phyloP scores from a whole-genome alignment of 495 filamentous ascomycete genomes.

The Paragyromitra xinjiangensis region DNA sequence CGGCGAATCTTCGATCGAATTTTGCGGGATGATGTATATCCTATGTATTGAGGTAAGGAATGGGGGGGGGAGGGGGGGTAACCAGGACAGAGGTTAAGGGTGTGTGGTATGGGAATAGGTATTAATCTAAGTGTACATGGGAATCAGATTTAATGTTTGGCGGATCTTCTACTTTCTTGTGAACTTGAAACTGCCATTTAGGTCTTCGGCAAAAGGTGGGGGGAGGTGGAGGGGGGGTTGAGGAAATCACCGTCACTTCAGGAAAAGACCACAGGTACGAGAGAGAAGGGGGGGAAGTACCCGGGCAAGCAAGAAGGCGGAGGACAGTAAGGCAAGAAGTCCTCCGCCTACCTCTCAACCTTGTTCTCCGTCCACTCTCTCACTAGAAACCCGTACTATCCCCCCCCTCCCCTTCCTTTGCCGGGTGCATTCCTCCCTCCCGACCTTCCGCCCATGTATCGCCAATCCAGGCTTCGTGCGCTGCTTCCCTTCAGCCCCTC shows the following conservation, averaged over 20 bases:
- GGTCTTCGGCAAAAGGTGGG: conserved; percentile 53
- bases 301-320: conserved; percentile 27
- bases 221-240: conserved; percentile 26
- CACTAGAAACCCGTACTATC: conserved; percentile 29
- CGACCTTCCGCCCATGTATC: conserved; percentile 48
- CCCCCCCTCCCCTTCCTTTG: conserved; percentile 39
- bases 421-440: conserved; percentile 51
- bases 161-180: conserved; percentile 48
- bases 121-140: conserved; percentile 40
- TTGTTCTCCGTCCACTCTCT: conserved; percentile 32
- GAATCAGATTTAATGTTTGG: conserved; percentile 52
- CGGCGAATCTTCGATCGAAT: conserved; percentile 57
- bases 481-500: conserved; percentile 55
- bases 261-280: conserved; percentile 33
- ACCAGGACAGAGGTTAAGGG: conserved; percentile 46
- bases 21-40: conserved; percentile 56
- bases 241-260: conserved; percentile 45
- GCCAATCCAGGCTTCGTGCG: conserved; percentile 54
- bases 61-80: conserved; percentile 10
- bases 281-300: conserved; percentile 28
- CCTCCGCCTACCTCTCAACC: conserved; percentile 37
- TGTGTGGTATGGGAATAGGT: conserved; percentile 38
- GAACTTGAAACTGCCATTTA: conserved; percentile 53
- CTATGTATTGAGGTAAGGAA: conserved; percentile 43
- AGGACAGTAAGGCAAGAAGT: conserved; percentile 24